Conservation (phyloP, 768 basidiomycete species). For the Rhodocollybia butyracea region DNA sequence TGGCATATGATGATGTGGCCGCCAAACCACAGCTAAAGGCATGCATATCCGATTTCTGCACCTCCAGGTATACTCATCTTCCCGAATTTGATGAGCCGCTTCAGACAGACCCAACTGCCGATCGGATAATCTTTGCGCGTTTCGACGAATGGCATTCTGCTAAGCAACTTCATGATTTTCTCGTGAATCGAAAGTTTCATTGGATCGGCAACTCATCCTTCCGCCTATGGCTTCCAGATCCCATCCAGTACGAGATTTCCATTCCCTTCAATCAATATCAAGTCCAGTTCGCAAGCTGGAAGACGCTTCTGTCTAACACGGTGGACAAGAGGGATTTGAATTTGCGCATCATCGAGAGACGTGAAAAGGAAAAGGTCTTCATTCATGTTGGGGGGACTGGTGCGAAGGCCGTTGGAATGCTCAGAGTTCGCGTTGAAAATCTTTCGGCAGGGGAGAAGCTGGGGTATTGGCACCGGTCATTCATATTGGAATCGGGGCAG, state of each 20-base stretch:
- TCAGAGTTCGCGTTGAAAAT: constrained; percentile 60
- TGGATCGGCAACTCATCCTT: constrained; percentile 29
- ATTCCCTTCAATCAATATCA: constrained; percentile 47
- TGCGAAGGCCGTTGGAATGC: constrained; percentile 48
- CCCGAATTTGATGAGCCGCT: constrained; percentile 23
- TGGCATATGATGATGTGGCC: constrained; percentile 14
- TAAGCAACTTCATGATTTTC: constrained; percentile 31
- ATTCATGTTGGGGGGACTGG: constrained; percentile 47
- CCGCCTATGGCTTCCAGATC: constrained; percentile 41
- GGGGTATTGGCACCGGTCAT: constrained; percentile 46
- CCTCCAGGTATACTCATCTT: constrained; percentile 14
- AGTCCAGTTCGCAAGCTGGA: constrained; percentile 50
- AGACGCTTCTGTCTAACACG: constrained; percentile 32
- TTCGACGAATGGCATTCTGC: constrained; percentile 51
- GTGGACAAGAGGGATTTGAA: constrained; percentile 34
- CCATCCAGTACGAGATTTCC: constrained; percentile 47
- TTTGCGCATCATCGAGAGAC: constrained; percentile 24
- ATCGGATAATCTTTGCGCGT: constrained; percentile 30
- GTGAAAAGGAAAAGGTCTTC: constrained; percentile 3
- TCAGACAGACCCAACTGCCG: constrained; percentile 10
- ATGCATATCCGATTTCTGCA: constrained; percentile 19
- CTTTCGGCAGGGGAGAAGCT: constrained; percentile 46
- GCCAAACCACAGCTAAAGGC: constrained; percentile 17
- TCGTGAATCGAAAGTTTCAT: constrained; percentile 29
- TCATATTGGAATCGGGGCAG: constrained; percentile 25